Percentiles rank a stretch among this genome's conserved stretches.
These are phyloP conservation scores for Phoenix roebelenii DNA, from an alignment of 176 grass and related monocot species.

Conservation along the genomic window DNA sequence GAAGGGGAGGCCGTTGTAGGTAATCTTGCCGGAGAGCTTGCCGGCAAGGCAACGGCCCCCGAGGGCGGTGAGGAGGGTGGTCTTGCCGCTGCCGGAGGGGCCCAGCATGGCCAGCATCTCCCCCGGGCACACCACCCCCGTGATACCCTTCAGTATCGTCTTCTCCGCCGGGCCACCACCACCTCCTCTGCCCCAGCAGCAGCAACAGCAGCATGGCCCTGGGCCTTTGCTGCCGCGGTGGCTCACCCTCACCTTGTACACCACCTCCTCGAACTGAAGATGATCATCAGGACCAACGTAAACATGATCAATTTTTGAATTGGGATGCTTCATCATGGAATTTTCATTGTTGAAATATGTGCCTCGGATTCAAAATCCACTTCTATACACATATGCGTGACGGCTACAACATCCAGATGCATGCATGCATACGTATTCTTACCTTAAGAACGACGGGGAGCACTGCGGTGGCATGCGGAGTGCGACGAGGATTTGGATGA, in stretches of 20 bases:
- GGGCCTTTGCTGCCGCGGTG: constrained; percentile 18
- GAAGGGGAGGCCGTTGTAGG: constrained; percentile 74
- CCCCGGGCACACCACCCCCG: constrained; percentile 68
- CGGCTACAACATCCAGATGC: not conserved
- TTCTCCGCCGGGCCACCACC: constrained; percentile 31
- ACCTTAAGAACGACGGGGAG: constrained; percentile 82
- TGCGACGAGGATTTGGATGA: not conserved
- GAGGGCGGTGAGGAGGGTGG: constrained; percentile 81
- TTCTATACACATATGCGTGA: not conserved
- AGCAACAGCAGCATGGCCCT: no score
- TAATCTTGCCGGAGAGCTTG: constrained; percentile 69
- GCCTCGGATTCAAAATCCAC: not conserved
- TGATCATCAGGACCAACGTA: no score
- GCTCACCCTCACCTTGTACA: constrained; percentile 64
- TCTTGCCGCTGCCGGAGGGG: constrained; percentile 95
- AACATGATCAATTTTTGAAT: no score
- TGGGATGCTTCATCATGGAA: no score
- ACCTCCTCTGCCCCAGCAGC: no score
- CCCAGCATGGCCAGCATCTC: constrained; percentile 99
- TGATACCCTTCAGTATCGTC: constrained; percentile 81
- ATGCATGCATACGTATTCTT: constrained; percentile 22
- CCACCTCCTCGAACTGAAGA: constrained; percentile 77
- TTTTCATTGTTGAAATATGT: no score
- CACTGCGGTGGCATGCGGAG: constrained; percentile 24
- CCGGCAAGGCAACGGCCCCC: constrained; percentile 44